These are phyloP conservation scores for Alliaria petiolata DNA, from an alignment of 345 rosid species.

Conservation along the genomic window DNA sequence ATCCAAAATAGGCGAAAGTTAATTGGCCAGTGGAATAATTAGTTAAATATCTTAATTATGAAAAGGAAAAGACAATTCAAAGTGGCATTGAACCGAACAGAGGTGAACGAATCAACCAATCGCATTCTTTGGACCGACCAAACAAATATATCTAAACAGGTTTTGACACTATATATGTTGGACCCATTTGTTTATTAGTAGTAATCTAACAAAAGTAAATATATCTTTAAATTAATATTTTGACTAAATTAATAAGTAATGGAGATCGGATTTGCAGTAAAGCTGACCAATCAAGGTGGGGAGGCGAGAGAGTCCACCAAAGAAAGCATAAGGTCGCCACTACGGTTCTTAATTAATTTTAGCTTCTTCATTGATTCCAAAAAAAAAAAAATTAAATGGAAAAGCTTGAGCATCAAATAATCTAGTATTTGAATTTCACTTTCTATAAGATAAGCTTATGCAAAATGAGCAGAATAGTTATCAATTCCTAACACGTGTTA, in stretches of 20 bases:
- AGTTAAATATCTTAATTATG: neutral
- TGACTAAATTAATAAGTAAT: constrained; percentile 12
- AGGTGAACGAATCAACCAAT: constrained; percentile 19
- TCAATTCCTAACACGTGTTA: constrained; percentile 10
- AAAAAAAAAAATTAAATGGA: too few relatives aligned
- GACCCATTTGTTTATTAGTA: constrained; percentile 4
- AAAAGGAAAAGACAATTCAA: constrained; percentile 22
- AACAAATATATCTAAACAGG: constrained; percentile 24
- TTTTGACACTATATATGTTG: constrained; percentile 9
- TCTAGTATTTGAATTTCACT: constrained; percentile 14
- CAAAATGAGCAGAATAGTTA: neutral
- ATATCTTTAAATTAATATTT: neutral
- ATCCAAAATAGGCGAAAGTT: constrained; percentile 21
- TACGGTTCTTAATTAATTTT: constrained; percentile 35
- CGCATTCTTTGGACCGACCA: constrained; percentile 24
- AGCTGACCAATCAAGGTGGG: constrained; percentile 65
- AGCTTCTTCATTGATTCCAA: constrained; percentile 34
- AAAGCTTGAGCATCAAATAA: constrained; percentile 14
- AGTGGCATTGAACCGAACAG: constrained; percentile 23
- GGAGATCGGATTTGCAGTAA: constrained; percentile 34
- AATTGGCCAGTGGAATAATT: neutral
- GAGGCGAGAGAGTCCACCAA: constrained; percentile 68
- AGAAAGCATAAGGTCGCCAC: constrained; percentile 43
- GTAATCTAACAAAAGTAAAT: neutral
- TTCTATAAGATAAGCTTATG: neutral